Evolutionary conservation across 352 stramenopile species (phyloP), one percentile per base, ranked within the genome.

Genomic region (Blastocystis sp.): DNA sequence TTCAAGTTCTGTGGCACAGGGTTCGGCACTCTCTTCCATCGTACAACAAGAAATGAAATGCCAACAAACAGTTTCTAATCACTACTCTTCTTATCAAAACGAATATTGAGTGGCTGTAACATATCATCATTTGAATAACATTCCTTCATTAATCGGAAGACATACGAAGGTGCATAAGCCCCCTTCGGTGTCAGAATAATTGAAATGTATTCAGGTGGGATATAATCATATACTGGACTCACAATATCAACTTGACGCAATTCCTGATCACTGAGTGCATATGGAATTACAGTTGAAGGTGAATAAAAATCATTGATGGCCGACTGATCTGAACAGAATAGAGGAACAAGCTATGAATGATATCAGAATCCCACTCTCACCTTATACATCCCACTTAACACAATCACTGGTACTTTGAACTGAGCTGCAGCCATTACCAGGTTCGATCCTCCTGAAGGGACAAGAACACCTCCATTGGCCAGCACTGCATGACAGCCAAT

Each of bases 141-240:
- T 24, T 89, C 78, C 60, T 79, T 58, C 60, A 89, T 89, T 56
- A 89, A 44, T 62, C 78, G 60, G 37, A 77, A 89, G 24, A 89
- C 69, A 62, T 76, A 76, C n/a, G 78, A 89, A 17, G 78, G 78
- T 2, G 78, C 60, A 51, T 89, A 89, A 11, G 33, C 53, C 30
- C 78, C 78, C 42, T 89, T 89, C 30, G 60, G 73, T 33, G 78
- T 89, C 15, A 89, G 60, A 53, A 89, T 79, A 17, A 89, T 30
- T 6, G 60, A 66, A 35, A 89, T 89, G 27, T 89, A 89, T 59
- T 89, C 78, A 22, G 78, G 78, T 30, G 78, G 78, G 35, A 89
- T 89, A 42, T 89, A 89, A 37, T 89, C 78, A 51, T 89, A 89
- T 56, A 89, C 66, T n/a, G 78, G 78, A 56, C 51, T 89, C n/a